Conservation (phyloP, 192 early-diverging fungal genomes). For the Podila minutissima region DNA sequence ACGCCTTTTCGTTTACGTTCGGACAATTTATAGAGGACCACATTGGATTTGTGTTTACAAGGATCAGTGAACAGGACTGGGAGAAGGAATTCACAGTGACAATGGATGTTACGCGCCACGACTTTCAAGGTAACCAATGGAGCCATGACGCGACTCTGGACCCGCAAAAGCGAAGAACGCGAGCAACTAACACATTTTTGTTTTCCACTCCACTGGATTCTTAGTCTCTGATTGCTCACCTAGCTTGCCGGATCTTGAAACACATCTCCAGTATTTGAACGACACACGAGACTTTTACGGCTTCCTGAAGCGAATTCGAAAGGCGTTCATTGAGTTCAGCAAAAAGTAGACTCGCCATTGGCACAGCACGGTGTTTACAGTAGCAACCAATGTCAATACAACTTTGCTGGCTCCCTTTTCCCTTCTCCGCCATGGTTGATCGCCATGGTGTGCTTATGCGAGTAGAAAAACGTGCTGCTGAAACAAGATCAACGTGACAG, state of each 20-base stretch:
- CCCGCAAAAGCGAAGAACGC: background rate
- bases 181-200: background rate
- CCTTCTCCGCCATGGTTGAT: no score
- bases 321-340: constrained; percentile 60
- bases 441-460: no score
- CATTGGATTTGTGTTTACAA: constrained; percentile 73
- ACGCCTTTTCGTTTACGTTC: background rate
- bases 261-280: constrained; percentile 66
- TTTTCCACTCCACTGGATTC: background rate
- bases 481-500: no score
- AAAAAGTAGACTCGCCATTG: constrained; percentile 17
- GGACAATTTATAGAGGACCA: constrained; percentile 47
- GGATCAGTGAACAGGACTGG: constrained; percentile 67
- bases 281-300: constrained; percentile 71
- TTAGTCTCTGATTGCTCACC: constrained; percentile 67
- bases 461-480: no score
- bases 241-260: constrained; percentile 51
- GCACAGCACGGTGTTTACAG: background rate
- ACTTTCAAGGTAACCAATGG: constrained; percentile 57
- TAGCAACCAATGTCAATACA: background rate
- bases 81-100: constrained; percentile 60
- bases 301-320: constrained; percentile 74
- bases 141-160: background rate
- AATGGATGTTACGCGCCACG: constrained; percentile 64
- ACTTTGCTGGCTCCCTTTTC: no score